Evolutionary conservation across 2,329 filamentous ascomycete genomes (phyloP).

Genomic region (Eutypa lata): DNA sequence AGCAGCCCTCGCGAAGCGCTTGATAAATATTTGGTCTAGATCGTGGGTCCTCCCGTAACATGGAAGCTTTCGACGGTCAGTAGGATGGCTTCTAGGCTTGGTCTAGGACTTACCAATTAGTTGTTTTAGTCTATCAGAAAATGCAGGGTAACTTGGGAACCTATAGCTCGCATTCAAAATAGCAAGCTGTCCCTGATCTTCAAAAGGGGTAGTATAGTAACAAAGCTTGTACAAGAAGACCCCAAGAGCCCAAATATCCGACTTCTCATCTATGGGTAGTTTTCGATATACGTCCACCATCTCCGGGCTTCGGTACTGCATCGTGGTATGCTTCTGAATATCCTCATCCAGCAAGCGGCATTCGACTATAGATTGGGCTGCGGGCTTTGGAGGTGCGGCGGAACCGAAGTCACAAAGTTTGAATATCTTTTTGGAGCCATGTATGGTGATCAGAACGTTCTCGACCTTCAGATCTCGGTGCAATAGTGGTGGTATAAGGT

Average conservation of each 20-base stretch:
- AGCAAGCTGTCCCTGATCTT: slow-evolving; percentile 95
- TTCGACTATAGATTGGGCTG: slow-evolving; percentile 82
- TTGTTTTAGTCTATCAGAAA: slow-evolving; percentile 85
- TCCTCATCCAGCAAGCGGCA: slow-evolving; percentile 94
- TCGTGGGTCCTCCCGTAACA: slow-evolving; percentile 82
- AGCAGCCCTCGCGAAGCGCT: slow-evolving; percentile 80
- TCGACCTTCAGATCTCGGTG: slow-evolving; percentile 97
- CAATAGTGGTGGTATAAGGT: slow-evolving; percentile 87
- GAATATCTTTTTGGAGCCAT: slow-evolving; percentile 68
- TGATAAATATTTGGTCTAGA: slow-evolving; percentile 89
- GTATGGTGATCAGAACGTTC: slow-evolving; percentile 84
- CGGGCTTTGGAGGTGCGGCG: slow-evolving; percentile 76
- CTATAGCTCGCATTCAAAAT: slow-evolving; percentile 95
- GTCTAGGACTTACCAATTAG: slow-evolving; percentile 69
- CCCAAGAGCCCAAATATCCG: slow-evolving; percentile 95
- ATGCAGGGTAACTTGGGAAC: slow-evolving; percentile 82
- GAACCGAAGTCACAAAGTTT: slow-evolving; percentile 99
- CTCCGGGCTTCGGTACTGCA: slow-evolving; percentile 96
- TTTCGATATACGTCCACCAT: slow-evolving; percentile 99
- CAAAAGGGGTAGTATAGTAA: slow-evolving; percentile 98
- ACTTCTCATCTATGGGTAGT: slow-evolving; percentile 96
- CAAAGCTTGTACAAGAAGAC: slow-evolving; percentile 96
- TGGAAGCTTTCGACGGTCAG: slow-evolving; percentile 59
- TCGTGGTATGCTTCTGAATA: slow-evolving; percentile 91
- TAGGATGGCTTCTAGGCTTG: slow-evolving; percentile 6